Percentiles rank a stretch among this genome's conserved stretches.
phyloP scores from a whole-genome alignment of 768 basidiomycete species.

The Lentinula raphanica region DNA sequence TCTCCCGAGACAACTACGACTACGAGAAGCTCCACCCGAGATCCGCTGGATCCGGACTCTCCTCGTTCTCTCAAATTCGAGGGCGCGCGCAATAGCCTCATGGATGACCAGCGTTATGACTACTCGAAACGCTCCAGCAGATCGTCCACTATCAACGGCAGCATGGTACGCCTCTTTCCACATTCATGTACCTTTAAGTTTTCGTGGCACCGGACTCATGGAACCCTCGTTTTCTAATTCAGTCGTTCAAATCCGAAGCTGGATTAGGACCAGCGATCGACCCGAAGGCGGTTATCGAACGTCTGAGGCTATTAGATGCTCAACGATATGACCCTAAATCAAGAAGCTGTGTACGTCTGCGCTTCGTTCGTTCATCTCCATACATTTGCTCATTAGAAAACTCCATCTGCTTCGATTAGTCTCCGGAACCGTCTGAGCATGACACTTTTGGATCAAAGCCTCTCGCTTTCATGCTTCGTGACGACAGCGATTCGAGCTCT shows the following conservation, averaged over 20 bases:
- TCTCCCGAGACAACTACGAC: neutral
- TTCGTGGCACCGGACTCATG: too few relatives aligned
- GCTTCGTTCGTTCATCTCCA: too few relatives aligned
- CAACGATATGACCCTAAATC: conserved; percentile 2
- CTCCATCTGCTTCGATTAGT: neutral
- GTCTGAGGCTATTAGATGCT: neutral
- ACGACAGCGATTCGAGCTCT: neutral
- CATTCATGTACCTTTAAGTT: neutral
- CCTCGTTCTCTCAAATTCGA: neutral
- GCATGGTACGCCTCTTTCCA: neutral
- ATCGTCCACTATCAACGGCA: neutral
- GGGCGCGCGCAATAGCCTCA: neutral
- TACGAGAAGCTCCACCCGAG: neutral
- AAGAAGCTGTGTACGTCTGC: neutral
- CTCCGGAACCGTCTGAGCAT: neutral
- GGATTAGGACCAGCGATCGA: neutral
- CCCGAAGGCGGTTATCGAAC: neutral
- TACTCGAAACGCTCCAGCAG: neutral
- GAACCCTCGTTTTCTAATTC: neutral
- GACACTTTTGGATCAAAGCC: neutral
- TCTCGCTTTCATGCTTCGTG: neutral
- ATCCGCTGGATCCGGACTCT: neutral
- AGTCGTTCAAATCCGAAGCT: neutral
- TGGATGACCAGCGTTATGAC: conserved; percentile 2
- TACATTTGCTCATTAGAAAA: neutral